Conservation (phyloP, 2,329 filamentous ascomycete genomes). For the Colletotrichum spaethianum region DNA sequence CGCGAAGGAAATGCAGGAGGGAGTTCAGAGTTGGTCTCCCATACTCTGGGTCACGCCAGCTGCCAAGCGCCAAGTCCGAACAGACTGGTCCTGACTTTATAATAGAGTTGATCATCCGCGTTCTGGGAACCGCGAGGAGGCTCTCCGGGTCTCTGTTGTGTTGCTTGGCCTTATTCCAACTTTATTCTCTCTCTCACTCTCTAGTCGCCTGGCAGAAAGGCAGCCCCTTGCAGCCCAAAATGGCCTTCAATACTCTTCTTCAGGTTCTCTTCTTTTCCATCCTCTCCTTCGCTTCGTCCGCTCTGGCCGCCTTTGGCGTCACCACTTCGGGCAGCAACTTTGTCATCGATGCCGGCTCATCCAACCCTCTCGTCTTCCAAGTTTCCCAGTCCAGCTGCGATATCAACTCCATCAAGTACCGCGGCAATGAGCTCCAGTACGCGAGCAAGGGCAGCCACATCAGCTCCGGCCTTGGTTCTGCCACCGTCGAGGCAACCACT, state of each 20-base stretch:
- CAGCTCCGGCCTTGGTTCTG: constrained; percentile 70
- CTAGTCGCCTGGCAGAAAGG: constrained; percentile 19
- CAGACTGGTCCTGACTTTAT: constrained; percentile 1
- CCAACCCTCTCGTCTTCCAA: constrained; percentile 65
- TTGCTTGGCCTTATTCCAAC: constrained; percentile 21
- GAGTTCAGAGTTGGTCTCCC: neutral
- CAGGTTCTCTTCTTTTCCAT: constrained; percentile 45
- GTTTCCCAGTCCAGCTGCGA: constrained; percentile 70
- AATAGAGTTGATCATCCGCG: constrained; percentile 21
- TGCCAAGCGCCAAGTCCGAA: constrained; percentile 22
- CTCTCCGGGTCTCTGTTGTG: constrained; percentile 2
- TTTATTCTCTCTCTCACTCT: constrained; percentile 1
- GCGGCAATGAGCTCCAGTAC: constrained; percentile 72
- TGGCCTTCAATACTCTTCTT: constrained; percentile 35
- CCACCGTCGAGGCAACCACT: constrained; percentile 66
- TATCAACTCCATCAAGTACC: constrained; percentile 74
- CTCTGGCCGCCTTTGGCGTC: constrained; percentile 58
- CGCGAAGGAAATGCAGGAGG: constrained; percentile 12
- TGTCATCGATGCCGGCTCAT: constrained; percentile 62
- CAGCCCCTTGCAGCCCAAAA: constrained; percentile 19
- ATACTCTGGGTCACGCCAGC: too few species aligned
- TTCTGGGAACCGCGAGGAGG: neutral
- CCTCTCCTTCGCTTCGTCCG: constrained; percentile 47
- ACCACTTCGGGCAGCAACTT: constrained; percentile 57
- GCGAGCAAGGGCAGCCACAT: constrained; percentile 67